Evolutionary conservation across 495 filamentous ascomycete genomes (phyloP), one percentile per base, ranked within the genome.

Genomic region (Aspergillus funiculosus): DNA sequence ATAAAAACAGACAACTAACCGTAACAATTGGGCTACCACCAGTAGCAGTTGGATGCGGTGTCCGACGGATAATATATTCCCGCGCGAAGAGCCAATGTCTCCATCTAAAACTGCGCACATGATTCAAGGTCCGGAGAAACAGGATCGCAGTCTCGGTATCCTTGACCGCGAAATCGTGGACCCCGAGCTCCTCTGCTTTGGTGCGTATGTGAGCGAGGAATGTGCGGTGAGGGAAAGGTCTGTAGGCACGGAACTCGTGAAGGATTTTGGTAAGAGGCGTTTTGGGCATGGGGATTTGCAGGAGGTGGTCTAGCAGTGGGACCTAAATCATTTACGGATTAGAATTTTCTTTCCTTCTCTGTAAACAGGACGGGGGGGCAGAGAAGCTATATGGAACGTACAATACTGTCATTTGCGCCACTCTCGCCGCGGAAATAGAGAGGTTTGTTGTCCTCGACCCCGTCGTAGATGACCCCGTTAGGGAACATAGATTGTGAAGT

Each of bases 11-110:
- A 18, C 11, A 8, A 68, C 76, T 56, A 63, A 79, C 79, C 14
- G 85, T 91, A 9, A 95, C 85, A 46, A 95, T 94, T 1, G 89
- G 89, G 57, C 86, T 91, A 1, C 89, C 89, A 1, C 89, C 89
- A 0, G 89, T 95, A 4, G 89, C 89, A 20, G 85, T 91, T 0
- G 89, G 88, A 56, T 95, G 86, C 0, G 68, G 72, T 0, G 86
- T 92, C 46, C 81, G 76, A 57, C 86, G 87, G 43, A 95, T 76
- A 48, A 95, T 94, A 52, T 95, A 95, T 73, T 95, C 89, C 15
- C 87, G 71, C n/a, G 88, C 88, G 54, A 95, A 94, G 50, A 89
- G 81, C 89, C 89, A 95, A 57, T 94, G 89, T 3, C 89, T 74
- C 89, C 89, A 95, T 47, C 89, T 71, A 68, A 94, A 95, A 55